Base-by-base conservation (phyloP, 23 red algal genomes). In the Chondrus crispus region DNA sequence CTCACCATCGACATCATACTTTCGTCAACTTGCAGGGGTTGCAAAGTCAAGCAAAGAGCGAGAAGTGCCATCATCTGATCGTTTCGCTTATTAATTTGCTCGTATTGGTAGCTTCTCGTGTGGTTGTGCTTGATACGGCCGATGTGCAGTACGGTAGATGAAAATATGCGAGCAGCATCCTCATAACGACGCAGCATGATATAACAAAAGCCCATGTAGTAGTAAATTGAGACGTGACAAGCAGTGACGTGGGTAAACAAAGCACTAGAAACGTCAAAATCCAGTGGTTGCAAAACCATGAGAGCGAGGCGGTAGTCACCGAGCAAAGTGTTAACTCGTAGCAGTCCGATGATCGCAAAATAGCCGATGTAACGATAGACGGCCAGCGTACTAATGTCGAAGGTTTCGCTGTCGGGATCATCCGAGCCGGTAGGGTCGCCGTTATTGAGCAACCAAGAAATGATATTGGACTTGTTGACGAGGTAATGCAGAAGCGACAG, bases 131-230 rank as follows among this genome's bases (percentile, higher is more conserved):
- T 94, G 46, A 95, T 96, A 10, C 97, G 94, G 37, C 93, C 78
- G 19, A 99, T 95, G 41, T 94, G 89, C 20, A 89, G 51, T 30
- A 99, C 57, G 4, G 94, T 96, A 12, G 94, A 81, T 42, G 49
- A 72, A 48, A 99, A 90, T 12, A 96, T 72, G 5, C 97, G 90
- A 52, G 93, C 86, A 42, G 97, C 97, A 48, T 99, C 94, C 70
- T 99, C 97, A 83, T 99, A 99, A 68, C 97, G 79, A 37, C 93
- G 94, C 22, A 99, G 83, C 97, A 99, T 99, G 64, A 96, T 87
- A 66, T 92, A 92, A 77, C 86, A 91, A 73, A 99, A 99, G 12
- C 94, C 95, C 88, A 96, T 96, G 81, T 96, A 99, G 44, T 99
- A 99, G 80, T 94, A 99, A 41, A 99, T 72, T 19, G 97, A 95